Evolutionary conservation across 2,329 filamentous ascomycete genomes (phyloP).

Genomic region (Xylariaceae sp.): DNA sequence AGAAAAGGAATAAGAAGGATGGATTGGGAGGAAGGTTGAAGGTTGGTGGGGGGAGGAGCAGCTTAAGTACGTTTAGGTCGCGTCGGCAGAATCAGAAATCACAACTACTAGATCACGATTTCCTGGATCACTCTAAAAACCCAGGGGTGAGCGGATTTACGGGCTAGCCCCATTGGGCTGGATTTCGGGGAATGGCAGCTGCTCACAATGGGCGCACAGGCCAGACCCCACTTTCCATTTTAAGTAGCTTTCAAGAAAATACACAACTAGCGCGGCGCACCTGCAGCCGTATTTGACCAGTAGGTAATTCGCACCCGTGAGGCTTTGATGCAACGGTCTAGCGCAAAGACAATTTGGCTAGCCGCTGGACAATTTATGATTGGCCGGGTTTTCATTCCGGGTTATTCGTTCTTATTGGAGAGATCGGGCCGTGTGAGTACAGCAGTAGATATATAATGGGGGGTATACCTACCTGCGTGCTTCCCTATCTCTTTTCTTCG

Average conservation of each 20-base stretch:
- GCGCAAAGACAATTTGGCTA: too few relatives aligned
- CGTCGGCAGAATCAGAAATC: constrained; percentile 30
- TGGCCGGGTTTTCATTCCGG: constrained; percentile 2
- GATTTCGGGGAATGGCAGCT: constrained; percentile 12
- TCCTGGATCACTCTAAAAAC: constrained; percentile 18
- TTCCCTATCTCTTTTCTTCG: background rate
- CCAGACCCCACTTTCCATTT: constrained; percentile 5
- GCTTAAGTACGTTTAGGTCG: constrained; percentile 33
- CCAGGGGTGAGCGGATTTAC: constrained; percentile 18
- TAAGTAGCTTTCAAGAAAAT: background rate
- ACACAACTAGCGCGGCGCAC: background rate
- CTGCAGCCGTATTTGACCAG: constrained; percentile 5
- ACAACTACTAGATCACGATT: constrained; percentile 21
- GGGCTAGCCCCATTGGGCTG: constrained; percentile 26
- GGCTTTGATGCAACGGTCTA: constrained; percentile 15
- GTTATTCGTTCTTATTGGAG: background rate
- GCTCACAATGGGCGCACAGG: constrained; percentile 5
- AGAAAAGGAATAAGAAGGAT: constrained; percentile 34
- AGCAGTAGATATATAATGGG: background rate
- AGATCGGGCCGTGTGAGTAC: background rate
- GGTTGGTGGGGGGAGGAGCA: constrained; percentile 31
- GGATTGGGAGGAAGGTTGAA: constrained; percentile 31
- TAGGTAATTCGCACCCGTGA: constrained; percentile 7
- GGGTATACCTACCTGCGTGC: background rate
- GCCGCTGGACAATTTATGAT: constrained; percentile 14